phyloP scores from a whole-genome alignment of 1,284 basidiomycete genomes.

The Porodaedalea pini region DNA sequence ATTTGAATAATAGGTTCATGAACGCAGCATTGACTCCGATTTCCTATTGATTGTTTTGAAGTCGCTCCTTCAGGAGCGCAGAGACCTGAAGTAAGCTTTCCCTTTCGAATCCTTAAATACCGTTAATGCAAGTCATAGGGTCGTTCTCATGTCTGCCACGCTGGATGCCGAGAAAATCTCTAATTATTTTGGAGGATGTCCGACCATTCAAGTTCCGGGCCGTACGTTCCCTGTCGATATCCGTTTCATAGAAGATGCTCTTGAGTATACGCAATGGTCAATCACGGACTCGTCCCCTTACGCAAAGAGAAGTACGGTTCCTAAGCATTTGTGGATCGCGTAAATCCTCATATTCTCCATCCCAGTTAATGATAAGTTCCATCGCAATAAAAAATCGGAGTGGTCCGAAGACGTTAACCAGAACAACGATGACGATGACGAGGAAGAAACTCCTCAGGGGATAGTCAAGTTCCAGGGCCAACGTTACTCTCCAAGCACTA shows the following conservation, averaged over 20 bases:
- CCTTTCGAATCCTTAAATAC: background rate
- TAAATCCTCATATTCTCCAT: background rate
- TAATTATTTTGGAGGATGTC: conserved; percentile 89
- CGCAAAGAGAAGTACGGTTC: conserved; percentile 61
- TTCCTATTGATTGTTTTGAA: conserved; percentile 96
- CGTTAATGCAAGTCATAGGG: conserved; percentile 40
- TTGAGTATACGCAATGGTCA: conserved; percentile 84
- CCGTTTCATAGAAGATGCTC: conserved; percentile 88
- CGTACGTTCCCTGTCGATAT: conserved; percentile 96
- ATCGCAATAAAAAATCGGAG: conserved; percentile 58
- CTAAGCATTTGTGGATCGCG: background rate
- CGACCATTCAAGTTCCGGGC: conserved; percentile 86
- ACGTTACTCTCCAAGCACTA: conserved; percentile 71
- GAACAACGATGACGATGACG: conserved; percentile 72
- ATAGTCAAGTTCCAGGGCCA: conserved; percentile 59
- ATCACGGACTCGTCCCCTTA: conserved; percentile 85
- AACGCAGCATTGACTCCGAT: conserved; percentile 96
- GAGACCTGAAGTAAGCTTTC: conserved; percentile 72
- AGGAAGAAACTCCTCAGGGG: conserved; percentile 38
- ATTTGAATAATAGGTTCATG: conserved; percentile 57
- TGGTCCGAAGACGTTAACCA: conserved; percentile 69
- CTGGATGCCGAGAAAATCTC: conserved; percentile 94
- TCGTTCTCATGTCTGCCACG: conserved; percentile 98
- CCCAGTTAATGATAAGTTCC: conserved; percentile 60
- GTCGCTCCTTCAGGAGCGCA: conserved; percentile 75